These are phyloP conservation scores for Cardamine occulta DNA, from an alignment of 345 rosid genomes.

Conservation along the genomic window DNA sequence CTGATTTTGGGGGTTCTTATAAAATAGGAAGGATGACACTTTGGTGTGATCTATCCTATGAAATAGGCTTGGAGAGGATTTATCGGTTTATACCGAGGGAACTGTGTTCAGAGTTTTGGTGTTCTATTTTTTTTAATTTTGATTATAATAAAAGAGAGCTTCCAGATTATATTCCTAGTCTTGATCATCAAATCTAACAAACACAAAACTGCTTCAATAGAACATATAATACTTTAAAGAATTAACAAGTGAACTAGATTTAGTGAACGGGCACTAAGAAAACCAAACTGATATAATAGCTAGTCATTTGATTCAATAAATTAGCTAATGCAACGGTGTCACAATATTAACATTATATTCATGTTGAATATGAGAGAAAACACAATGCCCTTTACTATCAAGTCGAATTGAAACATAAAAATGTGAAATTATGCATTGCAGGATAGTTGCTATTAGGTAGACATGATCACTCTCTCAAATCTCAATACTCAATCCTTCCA, in stretches of 20 bases:
- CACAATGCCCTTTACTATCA: background rate
- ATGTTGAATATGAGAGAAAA: background rate
- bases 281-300: background rate
- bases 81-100: background rate
- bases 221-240: background rate
- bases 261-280: too few species aligned
- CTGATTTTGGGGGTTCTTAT: background rate
- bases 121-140: background rate
- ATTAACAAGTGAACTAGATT: too few species aligned
- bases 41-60: background rate
- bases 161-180: background rate
- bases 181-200: conserved; percentile 1
- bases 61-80: background rate
- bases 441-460: background rate
- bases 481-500: background rate
- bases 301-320: background rate
- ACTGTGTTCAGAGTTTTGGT: background rate
- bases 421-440: background rate
- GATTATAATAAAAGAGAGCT: background rate
- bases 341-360: background rate
- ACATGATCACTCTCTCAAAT: conserved; percentile 6
- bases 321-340: background rate
- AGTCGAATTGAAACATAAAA: background rate
- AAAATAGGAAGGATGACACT: background rate
- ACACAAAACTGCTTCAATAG: background rate